These are phyloP conservation scores for Scutellaria minor DNA, from an alignment of 257 asterid genomes.

Conservation along the genomic window DNA sequence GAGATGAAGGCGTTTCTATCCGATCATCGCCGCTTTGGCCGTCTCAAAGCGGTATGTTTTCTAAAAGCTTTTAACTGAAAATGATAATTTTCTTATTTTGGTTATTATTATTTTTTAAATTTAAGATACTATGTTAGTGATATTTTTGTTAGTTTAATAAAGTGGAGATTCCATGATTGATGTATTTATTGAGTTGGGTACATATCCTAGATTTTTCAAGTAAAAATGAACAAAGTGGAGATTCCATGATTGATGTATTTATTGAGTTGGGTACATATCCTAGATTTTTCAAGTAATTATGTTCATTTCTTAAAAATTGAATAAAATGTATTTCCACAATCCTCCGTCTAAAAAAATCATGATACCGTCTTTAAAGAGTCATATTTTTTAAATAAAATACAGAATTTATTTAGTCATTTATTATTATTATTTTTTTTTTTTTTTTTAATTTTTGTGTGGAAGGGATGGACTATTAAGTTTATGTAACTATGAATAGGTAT, in stretches of 20 bases:
- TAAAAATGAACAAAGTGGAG: too few relatives aligned
- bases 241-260: background rate
- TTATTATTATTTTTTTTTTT: too few relatives aligned
- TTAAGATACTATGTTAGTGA: background rate
- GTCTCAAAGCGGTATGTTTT: conserved; percentile 40
- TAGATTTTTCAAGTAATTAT: background rate
- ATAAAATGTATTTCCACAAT: background rate
- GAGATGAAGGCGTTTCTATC: conserved; percentile 46
- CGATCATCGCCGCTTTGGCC: conserved; percentile 41
- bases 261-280: background rate
- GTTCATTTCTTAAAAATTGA: background rate
- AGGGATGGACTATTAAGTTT: too few relatives aligned
- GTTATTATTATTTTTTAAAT: too few relatives aligned
- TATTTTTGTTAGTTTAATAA: background rate
- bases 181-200: background rate
- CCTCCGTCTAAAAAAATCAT: too few relatives aligned
- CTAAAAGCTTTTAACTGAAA: too few relatives aligned
- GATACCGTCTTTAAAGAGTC: too few relatives aligned
- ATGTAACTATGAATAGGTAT: too few relatives aligned
- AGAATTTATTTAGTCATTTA: too few relatives aligned
- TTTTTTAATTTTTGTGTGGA: too few relatives aligned
- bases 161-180: background rate
- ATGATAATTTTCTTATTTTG: background rate
- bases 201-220: background rate
- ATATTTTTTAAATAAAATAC: too few relatives aligned